These are phyloP conservation scores for Symbiodinium natans DNA, from an alignment of 73 alveolate species.

Conservation along the genomic window DNA sequence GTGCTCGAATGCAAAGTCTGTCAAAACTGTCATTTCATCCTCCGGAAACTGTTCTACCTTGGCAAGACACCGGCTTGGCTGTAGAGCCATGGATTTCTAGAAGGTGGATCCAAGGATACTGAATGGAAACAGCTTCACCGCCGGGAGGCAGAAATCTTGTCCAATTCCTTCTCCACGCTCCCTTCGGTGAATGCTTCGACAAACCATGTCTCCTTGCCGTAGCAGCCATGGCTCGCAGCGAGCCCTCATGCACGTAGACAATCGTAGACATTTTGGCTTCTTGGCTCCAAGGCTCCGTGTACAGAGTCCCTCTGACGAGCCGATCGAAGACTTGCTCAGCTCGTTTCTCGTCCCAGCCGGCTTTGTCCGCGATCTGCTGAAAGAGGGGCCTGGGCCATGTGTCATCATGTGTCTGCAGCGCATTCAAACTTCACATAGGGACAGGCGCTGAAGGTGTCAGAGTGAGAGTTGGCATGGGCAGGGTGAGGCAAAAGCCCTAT, in stretches of 20 bases:
- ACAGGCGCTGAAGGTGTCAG: no score
- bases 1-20: conserved; percentile 70
- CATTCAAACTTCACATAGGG: not conserved
- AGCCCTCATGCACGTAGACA: no score
- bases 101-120: no score
- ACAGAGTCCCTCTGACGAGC: conserved; percentile 67
- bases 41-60: conserved; percentile 43
- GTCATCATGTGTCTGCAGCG: no score
- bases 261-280: no score
- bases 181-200: conserved; percentile 69
- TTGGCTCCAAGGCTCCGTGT: conserved; percentile 90
- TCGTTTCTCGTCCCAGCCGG: conserved; percentile 64
- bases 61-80: not conserved
- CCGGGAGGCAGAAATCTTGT: not conserved
- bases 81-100: no score
- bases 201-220: conserved; percentile 7
- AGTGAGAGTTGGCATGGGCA: no score
- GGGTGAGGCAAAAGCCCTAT: no score
- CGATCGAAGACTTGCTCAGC: conserved; percentile 59
- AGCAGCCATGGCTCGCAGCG: no score
- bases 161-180: conserved; percentile 26
- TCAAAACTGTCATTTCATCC: conserved; percentile 64
- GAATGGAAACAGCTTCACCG: not conserved
- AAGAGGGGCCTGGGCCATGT: conserved; percentile 48
- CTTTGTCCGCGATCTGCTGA: conserved; percentile 27